Percentiles rank a stretch among this genome's conserved stretches.
Evolutionary conservation across 2,329 filamentous ascomycete genomes (phyloP).

Genomic region (Clarireedia sp.): DNA sequence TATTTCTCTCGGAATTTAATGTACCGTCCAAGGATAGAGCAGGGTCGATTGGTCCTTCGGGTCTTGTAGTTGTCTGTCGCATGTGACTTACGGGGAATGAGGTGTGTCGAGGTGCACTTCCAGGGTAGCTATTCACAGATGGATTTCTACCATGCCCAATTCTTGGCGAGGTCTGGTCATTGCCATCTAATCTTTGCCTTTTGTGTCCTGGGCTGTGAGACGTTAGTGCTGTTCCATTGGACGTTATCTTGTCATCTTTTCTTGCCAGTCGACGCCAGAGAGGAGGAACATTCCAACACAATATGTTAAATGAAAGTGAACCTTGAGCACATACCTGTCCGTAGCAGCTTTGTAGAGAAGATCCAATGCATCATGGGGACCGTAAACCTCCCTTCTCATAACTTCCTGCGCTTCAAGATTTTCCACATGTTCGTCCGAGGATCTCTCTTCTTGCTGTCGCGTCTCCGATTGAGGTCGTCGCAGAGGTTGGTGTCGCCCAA

Average conservation of each 20-base stretch:
- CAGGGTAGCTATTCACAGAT: constrained; percentile 14
- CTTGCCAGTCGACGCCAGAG: neutral
- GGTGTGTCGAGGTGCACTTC: constrained; percentile 12
- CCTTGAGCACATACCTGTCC: constrained; percentile 36
- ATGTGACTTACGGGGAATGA: constrained; percentile 18
- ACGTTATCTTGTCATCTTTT: neutral
- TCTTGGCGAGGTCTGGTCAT: constrained; percentile 23
- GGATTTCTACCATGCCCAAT: constrained; percentile 12
- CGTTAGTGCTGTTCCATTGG: constrained; percentile 30
- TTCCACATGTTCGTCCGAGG: constrained; percentile 49
- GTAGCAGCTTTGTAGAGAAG: constrained; percentile 81
- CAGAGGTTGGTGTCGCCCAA: constrained; percentile 58
- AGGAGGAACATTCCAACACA: neutral
- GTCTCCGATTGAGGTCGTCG: constrained; percentile 46
- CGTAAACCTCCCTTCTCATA: constrained; percentile 69
- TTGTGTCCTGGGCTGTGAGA: constrained; percentile 30
- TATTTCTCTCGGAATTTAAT: constrained; percentile 21
- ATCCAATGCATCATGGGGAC: constrained; percentile 86
- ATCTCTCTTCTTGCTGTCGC: constrained; percentile 29
- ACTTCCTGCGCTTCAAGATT: constrained; percentile 58
- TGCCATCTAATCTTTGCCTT: constrained; percentile 21
- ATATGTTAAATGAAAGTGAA: neutral
- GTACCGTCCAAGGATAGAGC: constrained; percentile 16
- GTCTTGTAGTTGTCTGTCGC: constrained; percentile 14
- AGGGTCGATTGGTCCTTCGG: constrained; percentile 24